Conservation (phyloP, 768 basidiomycete species). For the Epithele typhae region DNA sequence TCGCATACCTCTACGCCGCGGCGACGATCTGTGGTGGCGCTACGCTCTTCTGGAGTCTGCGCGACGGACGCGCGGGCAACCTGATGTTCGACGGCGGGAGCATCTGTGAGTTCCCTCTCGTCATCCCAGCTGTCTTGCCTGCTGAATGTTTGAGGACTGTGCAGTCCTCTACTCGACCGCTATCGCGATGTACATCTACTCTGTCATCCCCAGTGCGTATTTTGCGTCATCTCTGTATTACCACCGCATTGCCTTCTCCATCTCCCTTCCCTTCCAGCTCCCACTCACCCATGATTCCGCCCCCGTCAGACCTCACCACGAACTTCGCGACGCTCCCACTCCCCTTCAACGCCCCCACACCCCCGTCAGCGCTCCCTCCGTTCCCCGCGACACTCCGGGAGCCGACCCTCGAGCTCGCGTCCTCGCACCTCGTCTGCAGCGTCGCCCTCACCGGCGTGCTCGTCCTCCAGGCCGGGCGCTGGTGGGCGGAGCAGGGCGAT, state of each 20-base stretch:
- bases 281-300: not conserved
- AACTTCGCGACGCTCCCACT: slow-evolving; percentile 59
- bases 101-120: slow-evolving; percentile 54
- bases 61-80: slow-evolving; percentile 75
- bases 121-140: not conserved
- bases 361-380: slow-evolving; percentile 32
- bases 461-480: slow-evolving; percentile 76
- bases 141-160: not conserved
- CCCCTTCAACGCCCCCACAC: slow-evolving; percentile 11
- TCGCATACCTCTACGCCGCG: slow-evolving; percentile 53
- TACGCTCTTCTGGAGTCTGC: slow-evolving; percentile 74
- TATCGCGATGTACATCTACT: slow-evolving; percentile 66
- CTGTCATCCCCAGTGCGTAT: slow-evolving; percentile 77
- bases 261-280: no score
- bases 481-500: slow-evolving; percentile 79
- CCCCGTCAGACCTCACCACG: slow-evolving; percentile 52
- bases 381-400: slow-evolving; percentile 61
- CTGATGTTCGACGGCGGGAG: slow-evolving; percentile 92
- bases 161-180: slow-evolving; percentile 74
- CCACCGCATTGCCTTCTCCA: not conserved
- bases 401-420: slow-evolving; percentile 74
- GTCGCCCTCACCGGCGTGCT: slow-evolving; percentile 87
- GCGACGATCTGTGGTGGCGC: slow-evolving; percentile 56
- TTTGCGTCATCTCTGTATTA: not conserved
- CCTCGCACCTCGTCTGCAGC: slow-evolving; percentile 80